Conservation (phyloP, 306 rosid genomes). For the Prunus fruticosa region DNA sequence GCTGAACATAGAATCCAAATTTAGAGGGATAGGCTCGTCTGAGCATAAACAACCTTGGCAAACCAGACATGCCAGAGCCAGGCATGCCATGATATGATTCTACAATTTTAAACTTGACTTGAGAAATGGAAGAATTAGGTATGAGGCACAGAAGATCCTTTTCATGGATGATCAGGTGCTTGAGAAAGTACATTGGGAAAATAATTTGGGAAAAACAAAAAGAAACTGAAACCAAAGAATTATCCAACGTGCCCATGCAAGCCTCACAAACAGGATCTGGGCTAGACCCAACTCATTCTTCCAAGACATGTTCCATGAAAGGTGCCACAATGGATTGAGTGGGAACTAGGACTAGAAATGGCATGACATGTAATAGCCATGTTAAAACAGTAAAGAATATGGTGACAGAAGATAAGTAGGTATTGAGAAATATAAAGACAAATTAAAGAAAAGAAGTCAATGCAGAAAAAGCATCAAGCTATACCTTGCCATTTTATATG, state of each 20-base stretch:
- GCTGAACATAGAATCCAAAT: background rate
- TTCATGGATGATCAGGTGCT: too few relatives aligned
- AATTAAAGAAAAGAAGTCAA: background rate
- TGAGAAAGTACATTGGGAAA: too few relatives aligned
- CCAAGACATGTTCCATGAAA: background rate
- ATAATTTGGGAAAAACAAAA: too few relatives aligned
- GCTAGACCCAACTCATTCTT: background rate
- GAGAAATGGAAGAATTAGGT: background rate
- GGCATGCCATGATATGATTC: background rate
- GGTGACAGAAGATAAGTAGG: background rate
- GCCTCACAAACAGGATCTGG: background rate
- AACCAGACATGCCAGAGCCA: background rate
- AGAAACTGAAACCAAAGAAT: background rate
- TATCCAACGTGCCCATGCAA: background rate
- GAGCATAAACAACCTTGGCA: background rate
- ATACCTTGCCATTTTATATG: conserved; percentile 24
- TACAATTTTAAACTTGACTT: background rate
- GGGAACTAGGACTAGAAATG: background rate
- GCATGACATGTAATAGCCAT: background rate
- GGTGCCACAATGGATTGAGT: background rate
- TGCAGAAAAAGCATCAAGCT: background rate
- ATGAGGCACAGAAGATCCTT: background rate
- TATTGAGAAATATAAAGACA: background rate
- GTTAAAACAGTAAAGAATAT: background rate
- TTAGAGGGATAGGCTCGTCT: background rate